Base-by-base conservation (phyloP, 345 rosid species). In the Hibiscus mutabilis region DNA sequence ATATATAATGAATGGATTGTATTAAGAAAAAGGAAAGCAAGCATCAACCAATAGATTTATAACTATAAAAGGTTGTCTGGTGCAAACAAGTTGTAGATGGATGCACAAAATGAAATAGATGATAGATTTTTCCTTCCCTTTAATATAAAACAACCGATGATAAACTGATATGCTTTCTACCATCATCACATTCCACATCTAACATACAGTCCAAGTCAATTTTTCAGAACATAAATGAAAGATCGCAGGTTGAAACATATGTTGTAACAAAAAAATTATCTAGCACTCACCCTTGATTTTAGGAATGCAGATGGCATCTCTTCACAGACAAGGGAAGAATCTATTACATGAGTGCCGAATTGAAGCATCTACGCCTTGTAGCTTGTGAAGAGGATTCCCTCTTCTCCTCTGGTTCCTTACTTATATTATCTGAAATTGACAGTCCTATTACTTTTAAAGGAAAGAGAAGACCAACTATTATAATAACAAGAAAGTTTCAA, bases 341-440 rank as follows among this genome's bases (percentile, higher is more conserved):
- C 93, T 21, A 24, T 59, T 35, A 73, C 74, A 68, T 88, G 84
- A 78, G 79, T 74, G 64, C 90, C 93, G 70, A 92, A 95, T 8
- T 86, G 97, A 75, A 95, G 80, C 94, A 90, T 88, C 97, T 89
- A 12, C 98, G 96, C 84, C 99, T 84, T 81, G 92, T 95, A 58
- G 82, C 55, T 74, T 88, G 92, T 13, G 83, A 84, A 68, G 77
- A 79, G 59, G 87, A 92, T 76, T 40, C 44, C 9, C 75, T 82
- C 15, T 29, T 69, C 69, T 75, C 87, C 72, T 77, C 89, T 51
- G 78, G 73, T 59, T 85, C 89, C 84, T 84, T 87, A 76, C 47
- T 79, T 10, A 77, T 70, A 9, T 75, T 82, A 75, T 78, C 97
- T 90, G 85, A 65, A 78, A 12, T 46, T 72, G 67, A 62, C 9